Evolutionary conservation across 2,329 filamentous ascomycete species (phyloP).

Genomic region (Aspergillus eucalypticola): DNA sequence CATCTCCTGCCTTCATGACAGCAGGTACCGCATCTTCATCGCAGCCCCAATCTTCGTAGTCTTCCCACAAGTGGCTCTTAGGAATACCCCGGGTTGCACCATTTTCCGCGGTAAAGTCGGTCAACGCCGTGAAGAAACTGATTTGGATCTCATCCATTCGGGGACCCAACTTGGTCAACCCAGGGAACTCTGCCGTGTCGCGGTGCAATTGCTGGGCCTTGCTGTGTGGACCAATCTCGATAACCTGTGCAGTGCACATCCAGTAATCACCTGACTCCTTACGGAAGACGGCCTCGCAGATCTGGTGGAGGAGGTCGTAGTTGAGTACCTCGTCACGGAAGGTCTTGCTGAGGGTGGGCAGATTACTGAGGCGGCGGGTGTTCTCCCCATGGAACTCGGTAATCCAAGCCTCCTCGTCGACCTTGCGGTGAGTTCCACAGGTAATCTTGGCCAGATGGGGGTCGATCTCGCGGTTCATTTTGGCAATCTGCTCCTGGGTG

Average conservation of each 20-base stretch:
- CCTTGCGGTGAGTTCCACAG: neutral
- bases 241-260: constrained; percentile 14
- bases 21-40: constrained; percentile 16
- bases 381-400: neutral
- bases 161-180: neutral
- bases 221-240: constrained; percentile 16
- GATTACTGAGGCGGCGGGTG: neutral
- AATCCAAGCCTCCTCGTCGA: neutral
- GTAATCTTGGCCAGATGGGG: neutral
- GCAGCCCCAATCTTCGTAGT: constrained; percentile 3
- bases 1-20: constrained; percentile 21
- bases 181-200: constrained; percentile 6
- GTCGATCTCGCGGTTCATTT: neutral
- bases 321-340: constrained; percentile 13
- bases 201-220: constrained; percentile 15
- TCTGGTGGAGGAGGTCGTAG: constrained; percentile 6
- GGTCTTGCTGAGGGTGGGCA: neutral
- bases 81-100: constrained; percentile 9
- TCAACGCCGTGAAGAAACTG: constrained; percentile 19
- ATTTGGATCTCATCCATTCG: constrained; percentile 8
- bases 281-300: constrained; percentile 9
- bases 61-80: neutral
- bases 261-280: constrained; percentile 15
- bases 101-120: constrained; percentile 8
- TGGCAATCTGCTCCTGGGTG: neutral